Percentiles rank a stretch among this genome's conserved stretches.
Evolutionary conservation across 1,284 basidiomycete genomes (phyloP).

Genomic region (Leccinum griseonigrum): DNA sequence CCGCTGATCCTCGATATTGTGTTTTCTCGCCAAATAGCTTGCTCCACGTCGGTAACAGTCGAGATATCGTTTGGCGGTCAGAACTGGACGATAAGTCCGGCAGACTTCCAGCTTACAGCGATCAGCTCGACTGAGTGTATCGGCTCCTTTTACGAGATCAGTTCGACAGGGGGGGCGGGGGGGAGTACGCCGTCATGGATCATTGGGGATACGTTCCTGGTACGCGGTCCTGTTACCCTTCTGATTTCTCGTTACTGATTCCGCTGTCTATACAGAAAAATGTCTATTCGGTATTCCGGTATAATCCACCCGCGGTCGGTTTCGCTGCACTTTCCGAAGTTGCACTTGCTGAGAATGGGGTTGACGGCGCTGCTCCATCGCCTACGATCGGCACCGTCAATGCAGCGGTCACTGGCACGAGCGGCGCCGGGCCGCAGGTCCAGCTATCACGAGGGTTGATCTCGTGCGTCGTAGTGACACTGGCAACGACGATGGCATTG

Average conservation of each 20-base stretch:
- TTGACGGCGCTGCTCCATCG: conserved; percentile 28
- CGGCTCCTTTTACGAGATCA: conserved; percentile 49
- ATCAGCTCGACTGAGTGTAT: conserved; percentile 39
- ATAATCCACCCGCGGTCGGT: conserved; percentile 48
- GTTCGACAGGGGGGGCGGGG: conserved; percentile 16
- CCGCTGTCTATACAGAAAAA: conserved; percentile 41
- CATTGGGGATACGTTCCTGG: conserved; percentile 53
- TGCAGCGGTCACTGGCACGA: conserved; percentile 19
- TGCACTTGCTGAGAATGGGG: conserved; percentile 34
- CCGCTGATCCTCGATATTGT: background rate
- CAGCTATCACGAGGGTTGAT: background rate
- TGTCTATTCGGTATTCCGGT: conserved; percentile 53
- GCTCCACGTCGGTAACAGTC: conserved; percentile 20
- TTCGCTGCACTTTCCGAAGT: conserved; percentile 43
- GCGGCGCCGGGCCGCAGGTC: background rate
- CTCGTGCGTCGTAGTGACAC: background rate
- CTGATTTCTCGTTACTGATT: too few relatives aligned
- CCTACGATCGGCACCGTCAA: conserved; percentile 34
- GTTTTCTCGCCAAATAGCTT: conserved; percentile 14
- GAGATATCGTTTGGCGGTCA: conserved; percentile 45
- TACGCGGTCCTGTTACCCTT: conserved; percentile 13
- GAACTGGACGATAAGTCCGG: conserved; percentile 42
- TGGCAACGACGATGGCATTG: background rate
- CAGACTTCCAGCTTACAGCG: conserved; percentile 44
- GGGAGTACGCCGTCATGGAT: conserved; percentile 39